Evolutionary conservation across 2,329 filamentous ascomycete genomes (phyloP), one percentile per base, ranked within the genome.

Genomic region (Septoria linicola): DNA sequence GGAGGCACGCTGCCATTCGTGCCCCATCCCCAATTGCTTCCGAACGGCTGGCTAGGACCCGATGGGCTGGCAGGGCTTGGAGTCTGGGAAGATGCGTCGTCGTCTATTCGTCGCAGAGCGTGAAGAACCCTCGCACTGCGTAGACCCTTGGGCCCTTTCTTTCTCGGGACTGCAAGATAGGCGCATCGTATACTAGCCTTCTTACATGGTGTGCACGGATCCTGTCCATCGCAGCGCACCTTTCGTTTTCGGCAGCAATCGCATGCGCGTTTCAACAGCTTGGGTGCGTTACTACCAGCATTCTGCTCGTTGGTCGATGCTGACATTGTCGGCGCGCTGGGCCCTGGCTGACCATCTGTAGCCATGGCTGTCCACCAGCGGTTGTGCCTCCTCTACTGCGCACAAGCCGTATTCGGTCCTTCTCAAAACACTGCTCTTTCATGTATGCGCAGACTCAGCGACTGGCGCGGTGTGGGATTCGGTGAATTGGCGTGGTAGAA

Each of bases 211-310:
- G 54, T 57, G 54, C 67, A 69, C 19, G 67, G 66, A 34, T 68
- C 63, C 19, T 51, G 45, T 13, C 64, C 65, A 57, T 70, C 67
- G 41, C 67, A 70, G 30, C 56, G 61, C 8, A 70, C 66, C 53
- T 70, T 70, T 8, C 67, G 47, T 50, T 69, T 70, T 8, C 67
- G 52, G 43, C 67, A 70, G 50, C 67, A 70, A 49, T 70, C 67
- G 53, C 67, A 70, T 11, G 67, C 67, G 50, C 67, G 57, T 37
- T 66, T 62, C 25, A 64, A 42, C 50, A 63, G 62, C 16, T 60
- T 50, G 8, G 58, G 39, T 42, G 55, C 40, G 42, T 47, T 31
- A 35, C 32, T 44, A 11, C 44, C 37, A 30, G 47, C 36, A n/a
- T 25, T 50, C 36, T 54, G 27, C 21, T 39, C 40, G 31, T 44